Evolutionary conservation across 805 yeast species (phyloP).

Genomic region (fission yeast (Schizosaccharomyces pombe)): ASM294v3 CU329670.1:724501-725000

Average conservation of each 20-base stretch:
- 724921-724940: conserved; percentile 90
- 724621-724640: conserved; percentile 89
- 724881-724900: conserved; percentile 86
- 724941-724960: conserved; percentile 92
- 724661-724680: conserved; percentile 96
- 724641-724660: conserved; percentile 79
- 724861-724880: conserved; percentile 64
- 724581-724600: conserved; percentile 94
- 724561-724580: conserved; percentile 81
- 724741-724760: conserved; percentile 60
- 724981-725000: conserved; percentile 70
- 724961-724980: conserved; percentile 87
- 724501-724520: conserved; percentile 1
- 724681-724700: conserved; percentile 86
- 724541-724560: conserved; percentile 65
- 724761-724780: conserved; percentile 91
- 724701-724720: conserved; percentile 97
- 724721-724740: conserved; percentile 86
- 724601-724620: conserved; percentile 83
- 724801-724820: conserved; percentile 85
- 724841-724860: conserved; percentile 93
- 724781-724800: conserved; percentile 78
- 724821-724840: conserved; percentile 95
- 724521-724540: conserved; percentile 25
- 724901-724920: conserved; percentile 91